phyloP scores from a whole-genome alignment of 2,329 filamentous ascomycete genomes.

The Sporothrix curviconia region DNA sequence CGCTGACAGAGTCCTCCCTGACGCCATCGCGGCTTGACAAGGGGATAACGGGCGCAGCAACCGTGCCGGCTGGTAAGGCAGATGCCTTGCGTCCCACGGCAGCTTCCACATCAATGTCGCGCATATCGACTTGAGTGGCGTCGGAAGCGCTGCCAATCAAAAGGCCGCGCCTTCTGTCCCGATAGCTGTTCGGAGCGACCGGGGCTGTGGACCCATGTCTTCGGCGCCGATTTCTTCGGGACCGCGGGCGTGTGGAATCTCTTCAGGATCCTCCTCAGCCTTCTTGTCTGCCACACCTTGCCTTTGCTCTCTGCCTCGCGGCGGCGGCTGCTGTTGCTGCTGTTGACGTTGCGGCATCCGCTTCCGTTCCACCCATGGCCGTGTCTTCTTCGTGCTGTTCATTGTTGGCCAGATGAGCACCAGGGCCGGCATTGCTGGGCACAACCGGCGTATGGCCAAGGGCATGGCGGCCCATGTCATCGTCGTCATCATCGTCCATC shows the following conservation, averaged over 20 bases:
- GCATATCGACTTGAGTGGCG: slow-evolving; percentile 36
- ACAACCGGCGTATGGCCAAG: background rate
- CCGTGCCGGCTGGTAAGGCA: slow-evolving; percentile 17
- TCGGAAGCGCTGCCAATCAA: slow-evolving; percentile 25
- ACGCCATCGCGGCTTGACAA: slow-evolving; percentile 2
- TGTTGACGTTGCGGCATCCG: too few relatives aligned
- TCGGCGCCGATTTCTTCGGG: slow-evolving; percentile 78
- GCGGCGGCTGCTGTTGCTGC: background rate
- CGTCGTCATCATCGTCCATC: background rate
- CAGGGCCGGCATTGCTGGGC: background rate
- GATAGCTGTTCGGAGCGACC: slow-evolving; percentile 30
- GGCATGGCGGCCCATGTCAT: slow-evolving; percentile 11
- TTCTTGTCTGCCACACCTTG: slow-evolving; percentile 11
- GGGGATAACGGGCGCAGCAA: slow-evolving; percentile 11
- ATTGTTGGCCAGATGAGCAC: too few relatives aligned
- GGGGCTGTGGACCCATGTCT: slow-evolving; percentile 75
- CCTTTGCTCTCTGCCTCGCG: background rate
- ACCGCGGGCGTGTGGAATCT: slow-evolving; percentile 74
- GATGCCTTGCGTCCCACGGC: slow-evolving; percentile 50
- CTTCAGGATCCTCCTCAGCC: slow-evolving; percentile 36
- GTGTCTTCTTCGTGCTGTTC: slow-evolving; percentile 21
- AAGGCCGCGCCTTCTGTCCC: slow-evolving; percentile 13
- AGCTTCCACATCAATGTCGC: slow-evolving; percentile 53
- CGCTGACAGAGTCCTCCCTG: slow-evolving; percentile 20
- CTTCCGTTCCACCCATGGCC: slow-evolving; percentile 2